Evolutionary conservation across 305 asterid species (phyloP).

Genomic region (Fraxinus albicans): DNA sequence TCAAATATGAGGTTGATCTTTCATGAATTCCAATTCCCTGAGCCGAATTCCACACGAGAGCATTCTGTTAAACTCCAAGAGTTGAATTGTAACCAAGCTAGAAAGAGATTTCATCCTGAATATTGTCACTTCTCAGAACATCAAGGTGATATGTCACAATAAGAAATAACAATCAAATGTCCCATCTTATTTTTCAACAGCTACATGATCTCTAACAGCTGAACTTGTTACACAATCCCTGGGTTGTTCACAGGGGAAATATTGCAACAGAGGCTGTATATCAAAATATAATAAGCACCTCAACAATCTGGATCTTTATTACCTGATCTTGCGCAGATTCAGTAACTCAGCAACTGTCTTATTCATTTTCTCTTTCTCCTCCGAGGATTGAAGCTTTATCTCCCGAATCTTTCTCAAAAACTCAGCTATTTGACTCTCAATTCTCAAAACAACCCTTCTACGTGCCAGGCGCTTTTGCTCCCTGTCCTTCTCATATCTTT

Average conservation of each 20-base stretch:
- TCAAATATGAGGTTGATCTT: neutral
- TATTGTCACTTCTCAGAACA: neutral
- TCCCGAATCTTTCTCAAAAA: conserved; percentile 51
- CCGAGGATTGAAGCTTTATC: conserved; percentile 34
- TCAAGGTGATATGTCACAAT: neutral
- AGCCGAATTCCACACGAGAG: neutral
- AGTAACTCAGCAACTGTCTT: conserved; percentile 46
- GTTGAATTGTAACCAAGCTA: neutral
- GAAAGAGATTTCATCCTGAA: conserved; percentile 2
- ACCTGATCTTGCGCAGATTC: conserved; percentile 62
- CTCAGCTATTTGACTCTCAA: conserved; percentile 69
- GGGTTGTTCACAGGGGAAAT: neutral
- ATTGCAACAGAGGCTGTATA: neutral
- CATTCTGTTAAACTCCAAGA: neutral
- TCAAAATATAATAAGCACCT: neutral
- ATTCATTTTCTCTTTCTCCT: conserved; percentile 59
- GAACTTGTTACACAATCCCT: neutral
- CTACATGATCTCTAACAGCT: conserved; percentile 10
- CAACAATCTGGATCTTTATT: neutral
- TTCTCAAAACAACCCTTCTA: conserved; percentile 63
- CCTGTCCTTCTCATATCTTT: conserved; percentile 63
- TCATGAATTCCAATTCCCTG: neutral
- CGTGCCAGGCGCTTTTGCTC: conserved; percentile 58
- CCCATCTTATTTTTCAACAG: neutral
- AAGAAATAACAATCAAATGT: neutral